Percentiles rank a stretch among this genome's conserved stretches.
phyloP scores from a whole-genome alignment of 306 rosid genomes.

The Dalbergia cochinchinensis region DNA sequence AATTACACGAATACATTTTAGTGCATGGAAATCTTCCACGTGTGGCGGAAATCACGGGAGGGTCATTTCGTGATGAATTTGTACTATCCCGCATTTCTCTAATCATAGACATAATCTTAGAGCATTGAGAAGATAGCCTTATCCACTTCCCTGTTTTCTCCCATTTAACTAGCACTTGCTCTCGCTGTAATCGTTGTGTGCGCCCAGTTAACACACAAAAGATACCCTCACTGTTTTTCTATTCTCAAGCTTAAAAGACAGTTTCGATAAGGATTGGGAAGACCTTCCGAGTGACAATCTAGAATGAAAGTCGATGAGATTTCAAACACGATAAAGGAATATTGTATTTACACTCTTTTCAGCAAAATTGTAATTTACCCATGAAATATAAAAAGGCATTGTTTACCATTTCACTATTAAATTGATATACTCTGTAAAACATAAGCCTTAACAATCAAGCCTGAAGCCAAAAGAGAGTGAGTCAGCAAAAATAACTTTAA shows the following conservation, averaged over 20 bases:
- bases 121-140: not conserved
- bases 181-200: not conserved
- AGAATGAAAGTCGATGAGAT: not conserved
- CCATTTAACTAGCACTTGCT: not conserved
- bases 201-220: constrained; percentile 9
- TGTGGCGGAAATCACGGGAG: not conserved
- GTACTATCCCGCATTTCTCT: not conserved
- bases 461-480: not conserved
- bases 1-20: not conserved
- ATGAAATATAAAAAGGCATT: not conserved
- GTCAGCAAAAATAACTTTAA: not conserved
- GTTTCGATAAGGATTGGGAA: not conserved
- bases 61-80: not conserved
- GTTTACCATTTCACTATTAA: not conserved
- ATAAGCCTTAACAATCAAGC: not conserved
- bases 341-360: not conserved
- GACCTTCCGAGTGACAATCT: not conserved
- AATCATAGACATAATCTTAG: not conserved
- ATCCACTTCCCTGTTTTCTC: constrained; percentile 7
- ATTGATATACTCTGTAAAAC: not conserved
- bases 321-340: not conserved
- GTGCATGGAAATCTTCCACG: not conserved
- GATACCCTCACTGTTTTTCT: not conserved
- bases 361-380: not conserved
- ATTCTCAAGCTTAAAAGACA: constrained; percentile 7